These are phyloP conservation scores for Wallacemonas collosoma DNA, from an alignment of 208 protist genomes.

Conservation along the genomic window DNA sequence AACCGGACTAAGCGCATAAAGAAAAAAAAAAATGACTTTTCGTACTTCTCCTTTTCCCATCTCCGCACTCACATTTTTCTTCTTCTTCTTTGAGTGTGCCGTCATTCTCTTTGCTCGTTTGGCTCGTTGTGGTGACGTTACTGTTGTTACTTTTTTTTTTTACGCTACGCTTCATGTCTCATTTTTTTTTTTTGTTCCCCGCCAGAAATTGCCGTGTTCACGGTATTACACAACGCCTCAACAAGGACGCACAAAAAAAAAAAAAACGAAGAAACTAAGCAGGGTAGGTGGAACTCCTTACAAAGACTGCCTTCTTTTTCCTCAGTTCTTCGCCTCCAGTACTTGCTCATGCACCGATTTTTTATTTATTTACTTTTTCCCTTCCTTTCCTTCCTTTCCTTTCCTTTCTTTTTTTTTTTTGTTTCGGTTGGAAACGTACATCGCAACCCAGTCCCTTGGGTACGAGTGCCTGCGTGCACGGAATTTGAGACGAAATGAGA, in stretches of 20 bases:
- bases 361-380: neutral
- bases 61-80: neutral
- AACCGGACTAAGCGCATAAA: neutral
- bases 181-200: neutral
- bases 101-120: neutral
- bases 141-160: neutral
- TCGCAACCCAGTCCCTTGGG: too few relatives aligned
- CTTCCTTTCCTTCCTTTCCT: conserved; percentile 10
- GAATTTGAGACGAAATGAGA: too few relatives aligned
- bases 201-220: neutral
- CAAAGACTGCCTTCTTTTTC: neutral
- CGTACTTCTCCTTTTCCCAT: neutral
- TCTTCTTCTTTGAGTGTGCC: neutral
- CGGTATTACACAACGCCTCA: neutral
- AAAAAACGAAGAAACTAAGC: neutral
- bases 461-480: neutral
- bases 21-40: conserved; percentile 10
- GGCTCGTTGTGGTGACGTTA: too few relatives aligned
- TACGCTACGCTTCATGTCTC: neutral
- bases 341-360: neutral
- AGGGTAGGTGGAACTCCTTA: too few relatives aligned
- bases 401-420: conserved; percentile 13
- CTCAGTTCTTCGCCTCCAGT: neutral
- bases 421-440: neutral
- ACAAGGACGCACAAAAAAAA: neutral